Evolutionary conservation across 805 yeast species (phyloP), one percentile per base, ranked within the genome.

Genomic region (Kodamaea fukazawae): DNA sequence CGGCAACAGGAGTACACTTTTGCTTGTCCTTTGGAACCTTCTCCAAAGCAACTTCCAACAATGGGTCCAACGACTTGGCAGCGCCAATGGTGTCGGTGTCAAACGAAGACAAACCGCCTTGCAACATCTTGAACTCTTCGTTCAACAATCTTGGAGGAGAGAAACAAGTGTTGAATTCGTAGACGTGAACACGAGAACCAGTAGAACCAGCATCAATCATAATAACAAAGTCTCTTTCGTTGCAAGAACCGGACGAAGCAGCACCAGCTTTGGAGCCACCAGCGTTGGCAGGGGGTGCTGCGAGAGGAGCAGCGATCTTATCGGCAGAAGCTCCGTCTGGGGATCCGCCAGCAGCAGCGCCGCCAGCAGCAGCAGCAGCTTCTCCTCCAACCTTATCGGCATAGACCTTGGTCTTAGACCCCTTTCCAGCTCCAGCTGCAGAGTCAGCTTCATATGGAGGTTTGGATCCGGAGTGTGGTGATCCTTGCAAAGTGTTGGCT

Each of bases 151-250:
- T 73, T 32, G 99, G 98, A 41, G 96, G 91, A 28, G 85, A 78
- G 34, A 71, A 72, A 58, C 98, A 90, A 41, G 87, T 81, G 67
- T 88, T 86, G 67, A 93, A 93, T 53, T 85, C 81, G 65, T 95
- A 93, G 34, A 93, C 83, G 63, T 95, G 99, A 29, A 93, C 86
- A 61, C 99, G 81, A 11, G 97, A 89, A 23, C 99, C 99, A 11
- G 96, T 84, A 1, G 98, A 90, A 7, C 99, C 99, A 6, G 99
- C 99, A 69, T 93, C 99, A 41, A 93, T 72, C 96, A 93, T 89
- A 16, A 93, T 76, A 22, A 90, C 97, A 52, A 75, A 91, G 56
- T 85, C 84, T 26, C 76, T 64, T 33, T 66, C 60, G 15, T 60
- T 49, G 41, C 71, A 66, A n/a, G n/a, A n/a, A 8, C 8, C 8